phyloP scores from a whole-genome alignment of 306 rosid species.

The Astragalus glycyphyllos region DNA sequence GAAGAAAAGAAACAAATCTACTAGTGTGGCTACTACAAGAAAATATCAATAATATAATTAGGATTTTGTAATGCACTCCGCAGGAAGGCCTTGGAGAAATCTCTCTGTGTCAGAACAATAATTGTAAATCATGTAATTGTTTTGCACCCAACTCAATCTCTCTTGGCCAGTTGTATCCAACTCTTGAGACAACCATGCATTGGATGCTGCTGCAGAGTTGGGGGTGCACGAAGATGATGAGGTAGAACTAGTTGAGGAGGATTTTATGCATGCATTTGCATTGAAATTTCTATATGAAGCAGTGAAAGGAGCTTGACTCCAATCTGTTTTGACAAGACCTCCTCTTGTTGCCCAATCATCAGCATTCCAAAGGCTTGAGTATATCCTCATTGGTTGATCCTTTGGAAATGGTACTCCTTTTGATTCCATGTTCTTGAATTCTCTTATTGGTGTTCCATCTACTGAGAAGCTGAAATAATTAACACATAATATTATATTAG shows the following conservation, averaged over 20 bases:
- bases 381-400: constrained; percentile 65
- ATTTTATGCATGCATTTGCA: constrained; percentile 56
- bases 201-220: constrained; percentile 10
- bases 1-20: neutral
- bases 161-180: constrained; percentile 48
- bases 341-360: constrained; percentile 89
- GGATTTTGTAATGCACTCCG: constrained; percentile 32
- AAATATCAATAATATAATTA: neutral
- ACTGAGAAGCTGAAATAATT: constrained; percentile 56
- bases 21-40: neutral
- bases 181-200: constrained; percentile 50
- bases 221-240: constrained; percentile 56
- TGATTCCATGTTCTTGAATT: constrained; percentile 72
- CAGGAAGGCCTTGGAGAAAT: constrained; percentile 46
- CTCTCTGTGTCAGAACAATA: constrained; percentile 52
- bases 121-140: constrained; percentile 61
- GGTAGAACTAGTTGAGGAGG: constrained; percentile 51
- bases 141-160: constrained; percentile 53
- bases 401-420: constrained; percentile 67
- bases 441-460: constrained; percentile 71
- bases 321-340: constrained; percentile 75
- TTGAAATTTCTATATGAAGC: constrained; percentile 70
- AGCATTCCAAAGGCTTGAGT: constrained; percentile 72
- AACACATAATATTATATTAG: neutral
- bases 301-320: constrained; percentile 68